phyloP scores from a whole-genome alignment of 2,329 filamentous ascomycete genomes.

The Phaeophleospora eucalypticola region DNA sequence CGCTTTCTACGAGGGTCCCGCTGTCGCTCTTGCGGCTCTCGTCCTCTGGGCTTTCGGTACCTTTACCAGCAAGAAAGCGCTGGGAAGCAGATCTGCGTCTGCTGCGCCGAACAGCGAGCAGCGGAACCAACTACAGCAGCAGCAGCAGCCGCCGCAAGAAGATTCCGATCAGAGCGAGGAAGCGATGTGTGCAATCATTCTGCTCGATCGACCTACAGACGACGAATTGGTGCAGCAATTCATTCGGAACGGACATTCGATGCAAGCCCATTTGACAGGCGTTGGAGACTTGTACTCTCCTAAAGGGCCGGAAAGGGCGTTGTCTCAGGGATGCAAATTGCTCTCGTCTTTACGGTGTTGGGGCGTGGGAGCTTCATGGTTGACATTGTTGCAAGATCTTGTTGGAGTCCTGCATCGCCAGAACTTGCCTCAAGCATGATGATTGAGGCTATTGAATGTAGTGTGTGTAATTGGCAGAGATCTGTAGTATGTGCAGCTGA shows the following conservation, averaged over 20 bases:
- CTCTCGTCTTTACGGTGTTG: slow-evolving; percentile 25
- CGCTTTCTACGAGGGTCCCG: slow-evolving; percentile 60
- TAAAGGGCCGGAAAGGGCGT: slow-evolving; percentile 35
- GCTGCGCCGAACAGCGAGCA: too few species aligned
- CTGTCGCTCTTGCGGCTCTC: slow-evolving; percentile 61
- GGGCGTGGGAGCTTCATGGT: slow-evolving; percentile 12
- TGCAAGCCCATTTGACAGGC: slow-evolving; percentile 50
- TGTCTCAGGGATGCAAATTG: slow-evolving; percentile 39
- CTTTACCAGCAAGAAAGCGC: slow-evolving; percentile 12
- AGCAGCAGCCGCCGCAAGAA: slow-evolving; percentile 1
- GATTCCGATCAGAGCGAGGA: slow-evolving; percentile 13
- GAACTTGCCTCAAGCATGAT: background rate
- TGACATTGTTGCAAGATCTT: background rate
- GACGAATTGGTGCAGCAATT: slow-evolving; percentile 57
- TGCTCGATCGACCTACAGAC: slow-evolving; percentile 53
- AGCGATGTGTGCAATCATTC: slow-evolving; percentile 38
- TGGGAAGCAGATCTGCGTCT: background rate
- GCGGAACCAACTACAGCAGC: background rate
- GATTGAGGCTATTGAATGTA: too few species aligned
- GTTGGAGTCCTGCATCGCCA: background rate
- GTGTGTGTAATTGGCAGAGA: too few species aligned
- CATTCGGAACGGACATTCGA: slow-evolving; percentile 47
- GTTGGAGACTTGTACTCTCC: slow-evolving; percentile 48
- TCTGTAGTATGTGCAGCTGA: too few species aligned
- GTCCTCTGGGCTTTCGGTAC: slow-evolving; percentile 59